Evolutionary conservation across 306 rosid genomes (phyloP), one percentile per base, ranked within the genome.

Genomic region (Trichosanthes cucumerina): DNA sequence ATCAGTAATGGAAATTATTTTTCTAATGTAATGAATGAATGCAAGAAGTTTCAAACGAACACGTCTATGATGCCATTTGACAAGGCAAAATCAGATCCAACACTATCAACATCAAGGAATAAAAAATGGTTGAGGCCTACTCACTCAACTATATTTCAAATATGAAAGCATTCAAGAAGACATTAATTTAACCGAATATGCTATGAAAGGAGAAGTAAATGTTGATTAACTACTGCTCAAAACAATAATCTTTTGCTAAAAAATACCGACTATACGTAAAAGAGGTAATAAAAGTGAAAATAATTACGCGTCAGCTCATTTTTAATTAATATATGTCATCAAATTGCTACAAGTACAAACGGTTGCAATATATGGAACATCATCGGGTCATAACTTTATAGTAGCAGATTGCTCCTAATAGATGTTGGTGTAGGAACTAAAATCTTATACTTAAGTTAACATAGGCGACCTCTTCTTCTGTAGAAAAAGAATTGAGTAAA

Each of bases 31-130:
- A 26, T 72, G 77, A 3, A 26, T 72, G 77, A 26, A 14, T 72
- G 77, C 47, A 65, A 65, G 23, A 65, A 65, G 72, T 65, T 65
- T 65, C 72, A 72, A 72, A 16, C 58, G 47, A 47, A 19, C 62
- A 24, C 78, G 9, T 49, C 60, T 0, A 73, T 9, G 18, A 49
- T 50, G 63, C 14, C 60, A 74, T 52, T 50, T 50, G 28, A 31
- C 60, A 52, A 50, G 62, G 26, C 3, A 74, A 74, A 74, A 28
- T 73, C 41, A 49, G 36, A 46, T 71, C 13, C 54, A 49, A 4
- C 60, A 18, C 9, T 9, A 49, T 71, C 56, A 70, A 46, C 6
- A 24, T 36, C 72, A 24, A 71, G 56, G n/a, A 71, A 46, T 26
- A 7, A 26, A 23, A 23, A 26, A 71, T 4, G 3, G 21, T 8